phyloP scores from a whole-genome alignment of 1,284 basidiomycete genomes.

The Ceratobasidium sp. region DNA sequence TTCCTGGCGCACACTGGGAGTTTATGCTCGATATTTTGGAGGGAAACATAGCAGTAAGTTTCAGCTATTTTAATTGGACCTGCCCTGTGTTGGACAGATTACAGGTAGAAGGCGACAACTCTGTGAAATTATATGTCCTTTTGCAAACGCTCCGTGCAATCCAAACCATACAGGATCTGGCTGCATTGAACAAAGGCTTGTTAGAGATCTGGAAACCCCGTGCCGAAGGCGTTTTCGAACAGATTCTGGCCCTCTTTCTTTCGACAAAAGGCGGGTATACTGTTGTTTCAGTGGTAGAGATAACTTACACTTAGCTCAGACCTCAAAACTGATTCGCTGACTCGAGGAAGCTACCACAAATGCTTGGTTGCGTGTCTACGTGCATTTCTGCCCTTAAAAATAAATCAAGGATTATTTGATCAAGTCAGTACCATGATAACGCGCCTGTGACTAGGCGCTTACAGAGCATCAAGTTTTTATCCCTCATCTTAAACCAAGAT shows the following conservation, averaged over 20 bases:
- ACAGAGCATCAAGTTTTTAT: neutral
- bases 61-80: neutral
- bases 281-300: neutral
- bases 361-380: constrained; percentile 31
- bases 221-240: constrained; percentile 59
- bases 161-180: constrained; percentile 72
- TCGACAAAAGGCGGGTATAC: constrained; percentile 58
- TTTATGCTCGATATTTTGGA: constrained; percentile 91
- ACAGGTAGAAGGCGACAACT: constrained; percentile 13
- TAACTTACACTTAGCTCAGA: neutral
- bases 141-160: constrained; percentile 75
- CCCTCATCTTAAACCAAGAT: neutral
- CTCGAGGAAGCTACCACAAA: constrained; percentile 2
- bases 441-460: too few species aligned
- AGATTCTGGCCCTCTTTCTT: constrained; percentile 67
- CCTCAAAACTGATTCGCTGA: constrained; percentile 19
- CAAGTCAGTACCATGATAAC: neutral
- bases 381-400: neutral
- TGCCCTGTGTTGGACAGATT: neutral
- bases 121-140: constrained; percentile 50
- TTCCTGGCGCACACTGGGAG: constrained; percentile 90
- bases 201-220: constrained; percentile 73
- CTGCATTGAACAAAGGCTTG: constrained; percentile 74
- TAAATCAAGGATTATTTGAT: neutral
- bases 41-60: constrained; percentile 81